These are phyloP conservation scores for Neurospora sp. DNA, from an alignment of 495 filamentous ascomycete species.

Conservation along the genomic window DNA sequence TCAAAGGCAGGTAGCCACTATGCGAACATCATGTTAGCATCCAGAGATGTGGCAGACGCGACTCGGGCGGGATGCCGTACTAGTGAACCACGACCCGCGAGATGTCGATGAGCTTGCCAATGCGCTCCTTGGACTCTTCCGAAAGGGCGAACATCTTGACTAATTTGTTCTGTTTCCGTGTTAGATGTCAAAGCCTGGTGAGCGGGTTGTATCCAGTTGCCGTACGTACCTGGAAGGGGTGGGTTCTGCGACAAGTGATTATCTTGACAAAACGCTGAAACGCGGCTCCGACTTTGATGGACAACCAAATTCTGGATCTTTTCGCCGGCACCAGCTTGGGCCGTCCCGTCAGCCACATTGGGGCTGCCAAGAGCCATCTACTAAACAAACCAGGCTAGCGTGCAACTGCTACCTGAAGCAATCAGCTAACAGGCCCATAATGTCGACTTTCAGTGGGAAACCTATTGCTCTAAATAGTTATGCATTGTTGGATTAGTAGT, in stretches of 20 bases:
- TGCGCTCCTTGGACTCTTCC: constrained; percentile 98
- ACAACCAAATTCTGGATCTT: not conserved
- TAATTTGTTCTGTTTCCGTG: not conserved
- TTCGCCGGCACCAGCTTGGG: not conserved
- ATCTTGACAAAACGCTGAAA: not conserved
- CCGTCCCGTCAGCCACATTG: not conserved
- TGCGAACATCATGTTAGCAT: constrained; percentile 25
- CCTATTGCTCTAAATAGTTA: not conserved
- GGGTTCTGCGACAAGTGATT: not conserved
- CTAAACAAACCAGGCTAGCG: not conserved
- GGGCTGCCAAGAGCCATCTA: not conserved
- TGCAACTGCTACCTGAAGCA: not conserved
- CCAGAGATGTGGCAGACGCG: not conserved
- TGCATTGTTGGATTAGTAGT: not conserved
- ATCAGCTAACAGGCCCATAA: not conserved
- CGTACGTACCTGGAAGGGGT: not conserved
- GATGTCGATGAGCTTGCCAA: constrained; percentile 87
- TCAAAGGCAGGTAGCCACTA: constrained; percentile 92
- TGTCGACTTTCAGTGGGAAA: fast-evolving
- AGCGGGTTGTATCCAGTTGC: not conserved
- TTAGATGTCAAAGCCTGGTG: not conserved
- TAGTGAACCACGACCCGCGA: constrained; percentile 96
- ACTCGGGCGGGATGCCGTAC: constrained; percentile 37
- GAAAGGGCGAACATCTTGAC: constrained; percentile 75
- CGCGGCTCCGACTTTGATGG: not conserved